Percentiles rank a stretch among this genome's conserved stretches.
These are phyloP conservation scores for Xylariomycetidae sp. DNA, from an alignment of 2,329 filamentous ascomycete genomes.

Conservation along the genomic window DNA sequence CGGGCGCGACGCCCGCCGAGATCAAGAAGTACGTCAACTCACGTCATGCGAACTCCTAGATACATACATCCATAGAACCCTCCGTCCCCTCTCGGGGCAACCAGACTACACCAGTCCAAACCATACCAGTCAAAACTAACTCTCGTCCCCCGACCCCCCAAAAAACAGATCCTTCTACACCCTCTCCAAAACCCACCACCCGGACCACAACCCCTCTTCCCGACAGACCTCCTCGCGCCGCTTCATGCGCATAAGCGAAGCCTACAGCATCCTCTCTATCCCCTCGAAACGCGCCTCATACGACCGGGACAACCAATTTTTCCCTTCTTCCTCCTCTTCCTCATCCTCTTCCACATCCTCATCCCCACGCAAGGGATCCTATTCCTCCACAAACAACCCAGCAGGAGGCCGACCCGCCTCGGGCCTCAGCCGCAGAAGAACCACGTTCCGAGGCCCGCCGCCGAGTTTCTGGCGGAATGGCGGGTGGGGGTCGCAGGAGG, in stretches of 20 bases:
- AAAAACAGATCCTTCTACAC: constrained; percentile 69
- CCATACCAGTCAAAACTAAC: no score
- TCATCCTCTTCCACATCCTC: constrained; percentile 24
- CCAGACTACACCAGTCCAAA: no score
- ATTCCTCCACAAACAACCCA: constrained; percentile 53
- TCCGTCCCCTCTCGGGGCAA: no score
- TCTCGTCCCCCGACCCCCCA: background rate
- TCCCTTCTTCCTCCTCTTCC: constrained; percentile 30
- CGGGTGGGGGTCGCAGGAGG: constrained; percentile 65
- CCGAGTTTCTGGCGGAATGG: constrained; percentile 83
- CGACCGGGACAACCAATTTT: constrained; percentile 63
- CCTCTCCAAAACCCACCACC: constrained; percentile 88
- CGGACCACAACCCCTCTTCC: constrained; percentile 80
- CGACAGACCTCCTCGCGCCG: constrained; percentile 65
- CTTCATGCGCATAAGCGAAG: constrained; percentile 80
- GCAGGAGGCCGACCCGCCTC: constrained; percentile 74
- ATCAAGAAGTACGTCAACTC: constrained; percentile 68
- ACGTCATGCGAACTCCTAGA: no score
- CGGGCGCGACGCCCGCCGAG: constrained; percentile 64
- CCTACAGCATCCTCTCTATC: constrained; percentile 72
- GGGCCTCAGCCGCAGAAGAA: constrained; percentile 72
- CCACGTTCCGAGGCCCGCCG: constrained; percentile 77
- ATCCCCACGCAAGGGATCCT: constrained; percentile 27
- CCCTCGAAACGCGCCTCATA: constrained; percentile 72
- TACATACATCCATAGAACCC: no score